A percentile compares a stretch with the other conserved stretches of the same genome.
Conservation (phyloP, 1,284 basidiomycete genomes). For the Chalciporus piperatoides region DNA sequence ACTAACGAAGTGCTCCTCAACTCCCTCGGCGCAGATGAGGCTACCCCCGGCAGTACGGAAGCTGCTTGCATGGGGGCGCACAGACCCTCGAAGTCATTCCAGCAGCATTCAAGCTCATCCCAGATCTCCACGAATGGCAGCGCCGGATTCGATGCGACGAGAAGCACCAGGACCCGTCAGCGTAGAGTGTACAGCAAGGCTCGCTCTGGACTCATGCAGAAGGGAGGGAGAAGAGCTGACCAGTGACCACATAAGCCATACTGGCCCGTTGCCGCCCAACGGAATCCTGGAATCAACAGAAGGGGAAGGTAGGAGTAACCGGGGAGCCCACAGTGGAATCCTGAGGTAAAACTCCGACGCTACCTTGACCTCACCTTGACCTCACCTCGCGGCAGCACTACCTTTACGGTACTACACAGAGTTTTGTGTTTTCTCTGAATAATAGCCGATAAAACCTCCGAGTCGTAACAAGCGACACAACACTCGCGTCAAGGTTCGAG, state of each 20-base stretch:
- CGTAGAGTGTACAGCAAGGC: constrained; percentile 69
- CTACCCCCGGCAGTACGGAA: constrained; percentile 37
- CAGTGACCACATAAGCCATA: constrained; percentile 27
- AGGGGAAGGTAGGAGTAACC: constrained; percentile 32
- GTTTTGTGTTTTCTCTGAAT: too few relatives aligned
- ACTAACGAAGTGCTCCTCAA: constrained; percentile 58
- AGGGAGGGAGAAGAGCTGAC: constrained; percentile 53
- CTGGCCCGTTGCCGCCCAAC: constrained; percentile 33
- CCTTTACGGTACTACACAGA: too few relatives aligned
- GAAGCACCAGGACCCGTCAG: constrained; percentile 73
- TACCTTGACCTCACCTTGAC: too few relatives aligned
- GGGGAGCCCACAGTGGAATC: constrained; percentile 29
- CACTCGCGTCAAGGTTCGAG: too few relatives aligned
- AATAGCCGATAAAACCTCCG: too few relatives aligned
- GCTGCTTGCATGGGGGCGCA: constrained; percentile 35
- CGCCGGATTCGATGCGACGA: constrained; percentile 47
- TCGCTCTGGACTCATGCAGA: constrained; percentile 68
- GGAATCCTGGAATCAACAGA: constrained; percentile 31
- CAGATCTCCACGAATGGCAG: constrained; percentile 67
- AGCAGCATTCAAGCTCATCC: constrained; percentile 75
- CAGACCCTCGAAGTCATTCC: constrained; percentile 77
- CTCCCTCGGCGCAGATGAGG: constrained; percentile 50
- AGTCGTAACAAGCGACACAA: too few relatives aligned
- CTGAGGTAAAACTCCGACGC: too few relatives aligned
- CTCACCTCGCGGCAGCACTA: too few relatives aligned